phyloP scores from a whole-genome alignment of 257 asterid species.

The Salvia miltiorrhiza region DNA sequence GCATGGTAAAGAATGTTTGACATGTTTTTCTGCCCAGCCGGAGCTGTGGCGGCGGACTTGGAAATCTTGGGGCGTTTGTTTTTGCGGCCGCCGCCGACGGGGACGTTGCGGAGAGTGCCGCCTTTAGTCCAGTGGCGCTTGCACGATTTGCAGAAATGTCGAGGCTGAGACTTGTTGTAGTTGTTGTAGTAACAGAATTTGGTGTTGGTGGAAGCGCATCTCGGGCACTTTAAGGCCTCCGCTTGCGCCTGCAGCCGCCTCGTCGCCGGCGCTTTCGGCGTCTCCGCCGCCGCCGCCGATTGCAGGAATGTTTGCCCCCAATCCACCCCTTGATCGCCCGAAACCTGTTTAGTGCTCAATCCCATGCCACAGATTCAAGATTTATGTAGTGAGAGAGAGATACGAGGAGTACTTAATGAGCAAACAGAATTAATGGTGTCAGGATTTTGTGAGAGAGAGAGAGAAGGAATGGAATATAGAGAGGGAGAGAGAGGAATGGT shows the following conservation, averaged over 20 bases:
- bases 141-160: conserved; percentile 75
- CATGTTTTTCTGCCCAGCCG: conserved; percentile 22
- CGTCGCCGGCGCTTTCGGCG: conserved; percentile 27
- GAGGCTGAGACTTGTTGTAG: conserved; percentile 68
- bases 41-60: conserved; percentile 5
- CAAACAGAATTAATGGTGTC: background rate
- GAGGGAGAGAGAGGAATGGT: conserved; percentile 24
- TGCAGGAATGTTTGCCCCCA: conserved; percentile 34
- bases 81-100: conserved; percentile 71
- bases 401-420: conserved; percentile 22
- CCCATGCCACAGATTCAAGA: conserved; percentile 30
- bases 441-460: conserved; percentile 2
- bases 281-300: conserved; percentile 20
- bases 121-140: conserved; percentile 85
- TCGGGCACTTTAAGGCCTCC: conserved; percentile 57
- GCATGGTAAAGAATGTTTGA: conserved; percentile 29
- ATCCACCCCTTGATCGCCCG: conserved; percentile 31
- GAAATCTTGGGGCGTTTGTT: conserved; percentile 52
- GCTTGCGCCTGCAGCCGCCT: conserved; percentile 27
- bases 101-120: conserved; percentile 73
- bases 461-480: too few species aligned
- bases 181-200: conserved; percentile 85
- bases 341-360: conserved; percentile 29
- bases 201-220: conserved; percentile 56
- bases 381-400: conserved; percentile 2